Percentiles rank a stretch among this genome's conserved stretches.
phyloP scores from a whole-genome alignment of 148 eudicot genomes.

The Pouteria glomerata region DNA sequence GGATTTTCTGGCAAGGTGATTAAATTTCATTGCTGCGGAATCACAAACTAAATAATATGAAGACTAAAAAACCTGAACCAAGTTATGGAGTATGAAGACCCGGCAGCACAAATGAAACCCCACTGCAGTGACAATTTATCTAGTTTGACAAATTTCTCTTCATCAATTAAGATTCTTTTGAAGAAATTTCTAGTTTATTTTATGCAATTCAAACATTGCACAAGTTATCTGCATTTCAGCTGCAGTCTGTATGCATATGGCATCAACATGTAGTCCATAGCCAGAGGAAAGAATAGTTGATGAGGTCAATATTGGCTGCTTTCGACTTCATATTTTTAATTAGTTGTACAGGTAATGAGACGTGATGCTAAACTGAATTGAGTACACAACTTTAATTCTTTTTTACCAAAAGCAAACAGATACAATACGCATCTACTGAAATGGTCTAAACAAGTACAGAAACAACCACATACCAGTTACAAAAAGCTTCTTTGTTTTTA shows the following conservation, averaged over 20 bases:
- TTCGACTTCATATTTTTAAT: not conserved
- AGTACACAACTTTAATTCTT: not conserved
- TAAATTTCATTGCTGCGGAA: not conserved
- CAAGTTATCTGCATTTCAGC: not conserved
- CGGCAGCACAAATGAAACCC: not conserved
- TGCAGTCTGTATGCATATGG: not conserved
- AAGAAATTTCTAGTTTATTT: not conserved
- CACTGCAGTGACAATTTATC: not conserved
- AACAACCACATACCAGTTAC: conserved; percentile 57
- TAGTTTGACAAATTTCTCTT: not conserved
- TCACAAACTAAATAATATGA: too few species aligned
- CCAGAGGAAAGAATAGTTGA: not conserved
- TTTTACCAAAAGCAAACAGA: not conserved
- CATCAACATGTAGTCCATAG: not conserved
- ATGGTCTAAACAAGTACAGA: not conserved
- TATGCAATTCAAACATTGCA: not conserved
- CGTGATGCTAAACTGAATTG: not conserved
- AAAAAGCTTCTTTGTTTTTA: conserved; percentile 77
- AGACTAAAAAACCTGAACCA: too few species aligned
- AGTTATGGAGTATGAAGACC: not conserved
- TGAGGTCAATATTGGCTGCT: too few species aligned
- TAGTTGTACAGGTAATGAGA: not conserved
- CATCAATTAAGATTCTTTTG: not conserved
- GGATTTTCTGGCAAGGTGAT: not conserved
- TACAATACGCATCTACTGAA: not conserved